Evolutionary conservation across 345 rosid species (phyloP).

Genomic region (Eucalyptus shirleyi): DNA sequence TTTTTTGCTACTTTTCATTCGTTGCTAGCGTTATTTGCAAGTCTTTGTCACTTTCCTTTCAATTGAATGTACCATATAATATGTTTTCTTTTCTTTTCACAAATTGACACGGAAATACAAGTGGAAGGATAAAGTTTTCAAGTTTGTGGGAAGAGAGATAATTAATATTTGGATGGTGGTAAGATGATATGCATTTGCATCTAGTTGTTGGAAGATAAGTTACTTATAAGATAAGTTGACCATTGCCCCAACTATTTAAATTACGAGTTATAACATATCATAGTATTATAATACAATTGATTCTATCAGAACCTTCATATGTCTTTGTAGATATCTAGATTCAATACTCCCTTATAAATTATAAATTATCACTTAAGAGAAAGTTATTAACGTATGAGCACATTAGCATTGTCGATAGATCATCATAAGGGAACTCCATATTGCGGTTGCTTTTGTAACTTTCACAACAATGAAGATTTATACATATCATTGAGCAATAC

Average conservation of each 20-base stretch:
- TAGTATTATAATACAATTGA: not conserved
- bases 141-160: not conserved
- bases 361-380: not conserved
- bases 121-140: not conserved
- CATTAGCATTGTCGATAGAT: not conserved
- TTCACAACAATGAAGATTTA: not conserved
- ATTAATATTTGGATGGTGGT: not conserved
- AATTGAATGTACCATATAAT: not conserved
- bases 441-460: not conserved
- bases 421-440: not conserved
- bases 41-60: not conserved
- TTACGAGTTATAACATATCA: not conserved
- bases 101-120: not conserved
- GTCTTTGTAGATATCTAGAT: not conserved
- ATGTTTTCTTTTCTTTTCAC: not conserved
- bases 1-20: accelerated
- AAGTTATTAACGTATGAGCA: not conserved
- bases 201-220: not conserved
- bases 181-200: not conserved
- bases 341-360: not conserved
- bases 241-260: not conserved
- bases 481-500: not conserved
- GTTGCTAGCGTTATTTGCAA: accelerated
- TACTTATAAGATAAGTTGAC: not conserved
- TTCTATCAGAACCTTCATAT: not conserved